Evolutionary conservation across 176 grass and related monocot species (phyloP).

Genomic region (Oryza meridionalis): DNA sequence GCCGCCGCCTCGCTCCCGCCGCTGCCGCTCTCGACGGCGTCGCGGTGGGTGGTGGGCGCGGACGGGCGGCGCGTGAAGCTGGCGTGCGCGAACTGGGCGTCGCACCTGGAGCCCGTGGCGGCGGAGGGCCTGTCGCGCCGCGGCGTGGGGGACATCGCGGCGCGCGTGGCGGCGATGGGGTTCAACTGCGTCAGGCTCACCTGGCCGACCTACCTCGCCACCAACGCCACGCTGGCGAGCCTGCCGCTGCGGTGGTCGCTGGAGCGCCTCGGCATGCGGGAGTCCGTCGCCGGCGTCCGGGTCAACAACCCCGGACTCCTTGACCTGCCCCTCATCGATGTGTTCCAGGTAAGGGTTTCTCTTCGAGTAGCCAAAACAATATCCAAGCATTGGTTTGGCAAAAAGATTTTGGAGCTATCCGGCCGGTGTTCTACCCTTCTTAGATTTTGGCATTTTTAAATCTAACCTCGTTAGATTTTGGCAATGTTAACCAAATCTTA

Average conservation of each 20-base stretch:
- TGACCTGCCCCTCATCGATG: slow-evolving; percentile 74
- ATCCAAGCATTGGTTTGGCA: not conserved
- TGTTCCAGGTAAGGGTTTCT: slow-evolving; percentile 53
- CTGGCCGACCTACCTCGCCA: slow-evolving; percentile 87
- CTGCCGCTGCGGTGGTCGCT: slow-evolving; percentile 79
- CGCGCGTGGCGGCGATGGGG: slow-evolving; percentile 61
- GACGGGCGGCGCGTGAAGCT: slow-evolving; percentile 78
- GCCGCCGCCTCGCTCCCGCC: slow-evolving; percentile 16
- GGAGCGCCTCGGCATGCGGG: slow-evolving; percentile 57
- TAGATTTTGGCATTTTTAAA: not conserved
- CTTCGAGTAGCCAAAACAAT: not conserved
- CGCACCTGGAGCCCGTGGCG: slow-evolving; percentile 78
- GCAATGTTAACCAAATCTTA: slow-evolving; percentile 5
- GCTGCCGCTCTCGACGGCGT: slow-evolving; percentile 69
- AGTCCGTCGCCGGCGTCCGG: slow-evolving; percentile 70
- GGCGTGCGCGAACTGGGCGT: slow-evolving; percentile 82
- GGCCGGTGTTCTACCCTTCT: not conserved
- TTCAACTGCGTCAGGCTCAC: slow-evolving; percentile 93
- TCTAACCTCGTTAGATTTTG: not conserved
- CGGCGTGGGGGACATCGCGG: slow-evolving; percentile 54
- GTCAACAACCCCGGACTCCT: slow-evolving; percentile 79
- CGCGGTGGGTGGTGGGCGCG: slow-evolving; percentile 75
- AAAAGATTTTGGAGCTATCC: not conserved
- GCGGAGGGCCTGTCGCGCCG: slow-evolving; percentile 89
- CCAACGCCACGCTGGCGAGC: slow-evolving; percentile 62